Base-by-base conservation (phyloP, 2,329 filamentous ascomycete genomes). In the Ceratocystis cacaofunesta region DNA sequence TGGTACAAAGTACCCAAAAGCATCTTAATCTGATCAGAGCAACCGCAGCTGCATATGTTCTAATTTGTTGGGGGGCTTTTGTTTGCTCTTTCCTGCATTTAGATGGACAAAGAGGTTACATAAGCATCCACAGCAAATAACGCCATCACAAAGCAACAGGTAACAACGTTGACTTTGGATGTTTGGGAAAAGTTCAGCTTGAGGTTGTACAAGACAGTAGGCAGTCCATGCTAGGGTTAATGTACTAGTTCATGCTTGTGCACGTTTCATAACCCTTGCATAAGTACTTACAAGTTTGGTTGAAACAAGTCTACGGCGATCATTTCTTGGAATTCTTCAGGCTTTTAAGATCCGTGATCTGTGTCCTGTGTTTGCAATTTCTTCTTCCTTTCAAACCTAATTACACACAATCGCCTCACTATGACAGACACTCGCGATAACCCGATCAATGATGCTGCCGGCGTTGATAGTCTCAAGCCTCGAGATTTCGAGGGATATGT, bases 401-500 rank as follows among this genome's bases (percentile, higher is more conserved):
- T 10, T 15, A 22, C 8, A 5, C 52, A 57, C 4, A 15, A 10
- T 36, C 17, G 4, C 22, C 17, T 6, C n/a, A 28, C 5, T 36
- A 64, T 64, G 62, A 43, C 62, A 22, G 50, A 30, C 22, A 17
- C 17, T 19, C 46, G 25, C 44, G 8, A 17, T 32, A 57, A 64
- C 1, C 7, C n/a, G 10, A 41, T 8, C 5, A 6, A 10, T 30
- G 32, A 12, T 8, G 1, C 32, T 1, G 25, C 41, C 5, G 41
- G 75, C 41, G 70, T 76, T 65, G 75, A 78, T 70, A 73, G 73
- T 48, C 70, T 74, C 55, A 75, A 75, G 68, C 78, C 77, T 1
- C 72, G 72, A 32, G 82, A 86, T 69, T 85, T 85, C 70, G 75
- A 78, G 8, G 83, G 82, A 68, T 76, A 82, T 63, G 75, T 85